These are phyloP conservation scores for Withania somnifera DNA, from an alignment of 305 asterid species.

Conservation along the genomic window DNA sequence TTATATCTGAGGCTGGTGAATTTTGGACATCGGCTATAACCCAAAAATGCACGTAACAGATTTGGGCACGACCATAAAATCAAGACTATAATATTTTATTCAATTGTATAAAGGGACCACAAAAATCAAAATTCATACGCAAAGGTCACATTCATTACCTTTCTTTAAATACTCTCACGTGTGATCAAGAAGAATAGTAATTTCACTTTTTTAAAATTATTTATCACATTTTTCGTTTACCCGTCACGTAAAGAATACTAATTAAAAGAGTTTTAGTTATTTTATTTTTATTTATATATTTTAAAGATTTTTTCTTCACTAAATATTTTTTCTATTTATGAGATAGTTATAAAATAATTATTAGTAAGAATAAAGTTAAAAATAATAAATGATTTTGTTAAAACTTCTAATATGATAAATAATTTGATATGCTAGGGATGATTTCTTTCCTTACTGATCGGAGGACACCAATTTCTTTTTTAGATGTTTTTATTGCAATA, in stretches of 20 bases:
- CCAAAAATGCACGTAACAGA: not conserved
- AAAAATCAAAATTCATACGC: slow-evolving; percentile 1
- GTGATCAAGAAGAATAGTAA: not conserved
- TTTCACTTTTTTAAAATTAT: not conserved
- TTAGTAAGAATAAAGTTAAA: not conserved
- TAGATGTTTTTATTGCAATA: no score
- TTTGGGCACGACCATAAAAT: not conserved
- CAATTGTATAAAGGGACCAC: not conserved
- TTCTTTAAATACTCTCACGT: slow-evolving; percentile 14
- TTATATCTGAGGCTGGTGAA: not conserved
- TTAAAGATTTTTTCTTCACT: no score
- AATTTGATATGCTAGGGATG: no score
- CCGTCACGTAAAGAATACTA: not conserved
- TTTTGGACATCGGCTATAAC: not conserved
- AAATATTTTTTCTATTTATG: no score
- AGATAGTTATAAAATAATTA: no score
- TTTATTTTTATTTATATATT: no score
- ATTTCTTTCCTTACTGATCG: no score
- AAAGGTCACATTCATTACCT: not conserved
- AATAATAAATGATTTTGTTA: no score
- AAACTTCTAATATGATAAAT: no score
- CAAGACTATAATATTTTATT: not conserved
- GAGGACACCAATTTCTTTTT: no score
- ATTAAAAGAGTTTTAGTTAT: not conserved
- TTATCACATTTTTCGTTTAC: not conserved